phyloP scores from a whole-genome alignment of 1,139 yeast genomes.

The Casaregolazyma suthepensis region DNA sequence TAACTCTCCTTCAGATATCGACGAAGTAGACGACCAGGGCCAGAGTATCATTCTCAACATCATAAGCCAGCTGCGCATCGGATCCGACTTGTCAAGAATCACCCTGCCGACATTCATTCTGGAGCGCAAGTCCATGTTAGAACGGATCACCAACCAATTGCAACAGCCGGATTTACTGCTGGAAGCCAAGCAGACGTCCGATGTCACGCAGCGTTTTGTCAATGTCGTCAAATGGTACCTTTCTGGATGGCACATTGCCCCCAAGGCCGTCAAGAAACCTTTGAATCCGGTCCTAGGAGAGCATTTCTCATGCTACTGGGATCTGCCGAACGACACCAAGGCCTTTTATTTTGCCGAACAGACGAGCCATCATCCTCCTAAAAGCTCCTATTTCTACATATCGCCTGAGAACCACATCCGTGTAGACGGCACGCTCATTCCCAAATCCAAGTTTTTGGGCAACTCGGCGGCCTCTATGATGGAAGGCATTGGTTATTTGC shows the following conservation, averaged over 20 bases:
- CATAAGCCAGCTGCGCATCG: conserved; percentile 86
- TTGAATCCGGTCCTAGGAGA: conserved; percentile 93
- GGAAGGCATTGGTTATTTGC: conserved; percentile 81
- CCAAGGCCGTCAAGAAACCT: conserved; percentile 96
- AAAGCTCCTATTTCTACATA: conserved; percentile 84
- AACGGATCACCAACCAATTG: conserved; percentile 84
- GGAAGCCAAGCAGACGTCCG: conserved; percentile 53
- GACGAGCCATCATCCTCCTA: conserved; percentile 98
- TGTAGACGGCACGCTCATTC: conserved; percentile 84
- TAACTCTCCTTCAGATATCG: conserved; percentile 50
- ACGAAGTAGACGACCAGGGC: conserved; percentile 85
- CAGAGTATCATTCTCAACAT: conserved; percentile 81
- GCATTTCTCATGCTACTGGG: conserved; percentile 88
- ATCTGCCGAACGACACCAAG: conserved; percentile 56
- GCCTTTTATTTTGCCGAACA: conserved; percentile 91
- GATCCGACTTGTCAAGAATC: conserved; percentile 81
- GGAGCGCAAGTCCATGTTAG: conserved; percentile 94
- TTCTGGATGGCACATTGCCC: conserved; percentile 97
- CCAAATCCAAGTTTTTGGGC: conserved; percentile 83
- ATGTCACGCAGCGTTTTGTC: conserved; percentile 62
- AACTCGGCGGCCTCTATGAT: conserved; percentile 95
- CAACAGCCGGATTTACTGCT: conserved; percentile 74
- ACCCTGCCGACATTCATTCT: conserved; percentile 92
- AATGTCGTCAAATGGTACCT: conserved; percentile 80
- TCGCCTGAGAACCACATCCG: conserved; percentile 76